Evolutionary conservation across 176 grass and related monocot genomes (phyloP), one percentile per base, ranked within the genome.

Genomic region (barley (Hordeum vulgare)): DNA sequence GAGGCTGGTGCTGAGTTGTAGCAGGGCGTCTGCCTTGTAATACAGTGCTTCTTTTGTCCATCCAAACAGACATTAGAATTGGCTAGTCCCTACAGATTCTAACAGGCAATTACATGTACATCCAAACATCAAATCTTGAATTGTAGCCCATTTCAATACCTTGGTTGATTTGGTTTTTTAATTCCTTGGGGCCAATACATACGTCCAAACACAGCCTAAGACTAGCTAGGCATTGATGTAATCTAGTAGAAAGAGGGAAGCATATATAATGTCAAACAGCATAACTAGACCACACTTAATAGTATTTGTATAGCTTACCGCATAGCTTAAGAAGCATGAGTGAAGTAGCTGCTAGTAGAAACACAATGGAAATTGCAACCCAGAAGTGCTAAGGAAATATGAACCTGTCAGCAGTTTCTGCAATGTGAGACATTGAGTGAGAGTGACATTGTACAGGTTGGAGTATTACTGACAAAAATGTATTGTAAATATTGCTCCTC

Each of bases 341-440:
- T 81, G 61, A 84, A 67, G 93, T 90, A 78, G 85, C 93, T 11
- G 83, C 90, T 64, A 95, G 86, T 42, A 95, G 80, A 86, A 95
- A 95, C 53, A 95, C 88, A 90, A 92, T 95, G 45, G 93, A 95
- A 75, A 95, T 95, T 24, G 90, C 93, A 69, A 95, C 66, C 90
- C 88, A 92, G 53, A 95, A 95, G 80, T 95, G 88, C 93, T 90
- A 83, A 54, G 71, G 25, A 88, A 88, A 81, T 10, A 64, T 28
- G 15, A 84, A 90, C 34, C 58, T 69, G 24, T 11, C 39, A 81
- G 40, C 66, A 68, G 34, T 81, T 70, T 12, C 24, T 69, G 54
- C 13, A 39, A 39, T 58, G 67, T 37, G 78, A 56, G 1, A 13
- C 5, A 49, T 9, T 74, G n/a, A 51, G 26, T 56, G 57, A 20